Conservation (phyloP, 495 filamentous ascomycete species). For the Xylona heveae region DNA sequence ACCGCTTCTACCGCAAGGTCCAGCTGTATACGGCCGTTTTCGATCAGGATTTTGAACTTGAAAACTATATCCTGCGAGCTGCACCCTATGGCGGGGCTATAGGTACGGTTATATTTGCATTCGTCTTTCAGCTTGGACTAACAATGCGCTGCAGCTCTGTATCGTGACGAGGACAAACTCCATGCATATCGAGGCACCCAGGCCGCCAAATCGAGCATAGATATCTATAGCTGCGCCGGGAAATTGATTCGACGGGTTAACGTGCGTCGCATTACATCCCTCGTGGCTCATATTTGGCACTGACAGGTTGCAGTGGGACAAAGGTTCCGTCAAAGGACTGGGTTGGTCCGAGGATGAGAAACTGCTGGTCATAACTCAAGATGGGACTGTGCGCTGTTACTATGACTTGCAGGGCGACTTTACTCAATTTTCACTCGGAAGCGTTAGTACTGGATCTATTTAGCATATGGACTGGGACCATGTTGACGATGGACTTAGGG, state of each 20-base stretch:
- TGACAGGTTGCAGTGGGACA: conserved; percentile 52
- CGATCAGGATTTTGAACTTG: conserved; percentile 77
- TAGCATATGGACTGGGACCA: background rate
- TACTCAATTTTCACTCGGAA: conserved; percentile 82
- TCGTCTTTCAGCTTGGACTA: conserved; percentile 3
- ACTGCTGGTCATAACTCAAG: conserved; percentile 67
- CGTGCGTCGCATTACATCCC: conserved; percentile 20
- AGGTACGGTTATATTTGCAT: conserved; percentile 30
- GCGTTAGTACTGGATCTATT: conserved; percentile 25
- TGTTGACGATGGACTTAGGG: conserved; percentile 22
- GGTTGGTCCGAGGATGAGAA: conserved; percentile 97
- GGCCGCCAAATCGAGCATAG: conserved; percentile 61
- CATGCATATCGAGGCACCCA: conserved; percentile 50
- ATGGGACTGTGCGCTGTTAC: conserved; percentile 83
- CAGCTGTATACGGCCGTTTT: conserved; percentile 84
- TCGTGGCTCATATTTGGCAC: conserved; percentile 2
- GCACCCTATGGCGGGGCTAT: conserved; percentile 90
- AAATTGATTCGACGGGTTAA: conserved; percentile 55
- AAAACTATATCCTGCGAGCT: conserved; percentile 80
- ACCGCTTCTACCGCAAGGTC: conserved; percentile 83
- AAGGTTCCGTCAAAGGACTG: conserved; percentile 68
- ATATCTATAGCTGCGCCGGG: conserved; percentile 84
- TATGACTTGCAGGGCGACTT: conserved; percentile 86
- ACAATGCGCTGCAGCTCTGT: conserved; percentile 37
- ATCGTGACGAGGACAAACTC: conserved; percentile 74